These are phyloP conservation scores for Wickerhamiella alocasiicola DNA, from an alignment of 805 yeast genomes.

Conservation along the genomic window DNA sequence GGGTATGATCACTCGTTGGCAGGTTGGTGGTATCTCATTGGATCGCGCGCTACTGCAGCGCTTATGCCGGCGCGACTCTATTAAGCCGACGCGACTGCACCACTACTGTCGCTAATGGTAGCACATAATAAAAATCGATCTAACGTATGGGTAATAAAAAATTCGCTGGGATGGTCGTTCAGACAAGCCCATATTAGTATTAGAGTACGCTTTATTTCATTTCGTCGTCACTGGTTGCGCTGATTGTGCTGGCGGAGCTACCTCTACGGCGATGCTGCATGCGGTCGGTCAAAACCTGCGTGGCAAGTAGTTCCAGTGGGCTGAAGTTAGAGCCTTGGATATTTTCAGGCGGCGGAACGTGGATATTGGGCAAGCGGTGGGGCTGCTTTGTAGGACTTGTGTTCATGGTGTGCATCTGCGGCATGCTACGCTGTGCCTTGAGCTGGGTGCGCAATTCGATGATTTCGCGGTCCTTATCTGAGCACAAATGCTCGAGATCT, in stretches of 20 bases:
- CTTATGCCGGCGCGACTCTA: not conserved
- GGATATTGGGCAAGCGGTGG: not conserved
- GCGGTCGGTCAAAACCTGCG: constrained; percentile 38
- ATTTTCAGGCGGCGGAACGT: not conserved
- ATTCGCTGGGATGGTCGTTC: too few relatives aligned
- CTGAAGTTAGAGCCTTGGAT: constrained; percentile 23
- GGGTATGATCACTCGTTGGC: too few relatives aligned
- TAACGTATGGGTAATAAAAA: too few relatives aligned
- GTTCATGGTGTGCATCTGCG: constrained; percentile 18
- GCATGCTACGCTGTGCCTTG: constrained; percentile 17
- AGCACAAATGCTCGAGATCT: constrained; percentile 35
- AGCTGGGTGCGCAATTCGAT: constrained; percentile 30
- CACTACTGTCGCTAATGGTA: too few relatives aligned
- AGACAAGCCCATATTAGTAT: too few relatives aligned
- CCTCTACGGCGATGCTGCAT: constrained; percentile 24
- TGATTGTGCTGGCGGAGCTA: constrained; percentile 28
- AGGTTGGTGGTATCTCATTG: too few relatives aligned
- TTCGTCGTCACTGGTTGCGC: constrained; percentile 25
- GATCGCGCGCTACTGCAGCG: too few relatives aligned
- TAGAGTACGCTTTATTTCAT: constrained; percentile 2
- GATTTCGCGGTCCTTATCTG: constrained; percentile 36
- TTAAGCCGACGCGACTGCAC: not conserved
- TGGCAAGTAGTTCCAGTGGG: constrained; percentile 43
- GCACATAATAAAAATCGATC: too few relatives aligned
- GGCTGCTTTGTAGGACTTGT: constrained; percentile 11